Base-by-base conservation (phyloP, 139 green algal species). In the Coccomyxa sp. region DNA sequence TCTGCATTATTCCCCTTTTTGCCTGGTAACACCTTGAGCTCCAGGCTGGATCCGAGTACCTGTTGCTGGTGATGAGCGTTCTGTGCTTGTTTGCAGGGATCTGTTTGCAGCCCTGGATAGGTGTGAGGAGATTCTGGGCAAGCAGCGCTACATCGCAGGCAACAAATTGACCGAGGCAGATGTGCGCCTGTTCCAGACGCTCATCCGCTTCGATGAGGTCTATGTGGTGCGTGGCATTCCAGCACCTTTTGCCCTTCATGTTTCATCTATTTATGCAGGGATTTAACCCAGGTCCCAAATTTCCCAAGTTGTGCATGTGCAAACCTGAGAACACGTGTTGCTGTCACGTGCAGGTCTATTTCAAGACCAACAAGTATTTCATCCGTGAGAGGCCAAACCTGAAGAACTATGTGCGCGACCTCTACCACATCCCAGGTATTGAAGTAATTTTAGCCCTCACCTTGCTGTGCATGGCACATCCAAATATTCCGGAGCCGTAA, bases 151-250 rank as follows among this genome's bases (percentile, higher is more conserved):
- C 91, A 81, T 99, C 14, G 88, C 88, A 0, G 96, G 96, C 27
- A 83, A 93, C 81, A 30, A 58, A n/a, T 82, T 99, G n/a, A 99
- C 97, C 14, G 95, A 98, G 84, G 94, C 94, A 3, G 97, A 99
- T 84, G 85, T 99, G 57, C 89, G 97, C 13, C 89, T 99, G 38
- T 99, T 99, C 88, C 86, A 91, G 77, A 96, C 94, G 0, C 87
- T 97, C 57, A 93, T 97, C 51, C 88, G 94, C 9, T 96, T 96
- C 66, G 93, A 96, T 82, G 81, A 89, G 32, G 89, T 91, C 28
- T 85, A 85, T 71, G 68, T 85, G 7, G 82, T 68, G 15, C 71
- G 71, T n/a, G 31, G 23, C 71, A 77, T 16, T 51, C 27, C 66
- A 30, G 66, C 66, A 74, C 66, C 3, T 27, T 74, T 3, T 74